Evolutionary conservation across 208 protist genomes (phyloP), one percentile per base, ranked within the genome.

Genomic region (Trichomonas vaginalis): DNA sequence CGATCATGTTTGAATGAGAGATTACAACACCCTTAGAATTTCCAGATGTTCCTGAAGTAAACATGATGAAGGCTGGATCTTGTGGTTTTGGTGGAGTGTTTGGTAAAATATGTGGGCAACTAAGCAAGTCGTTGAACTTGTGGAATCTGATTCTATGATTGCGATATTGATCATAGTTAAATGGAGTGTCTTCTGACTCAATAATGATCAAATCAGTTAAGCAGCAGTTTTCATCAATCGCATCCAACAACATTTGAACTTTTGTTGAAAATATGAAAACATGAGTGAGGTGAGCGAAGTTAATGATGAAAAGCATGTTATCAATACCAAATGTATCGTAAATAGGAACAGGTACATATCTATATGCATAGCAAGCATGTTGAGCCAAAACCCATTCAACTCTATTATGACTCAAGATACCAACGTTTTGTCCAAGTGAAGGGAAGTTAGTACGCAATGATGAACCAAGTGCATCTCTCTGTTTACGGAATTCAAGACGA

Each of bases 331-430:
- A 83, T 42, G 79, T 83, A 42, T 83, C 79, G n/a, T 83, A 83
- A 12, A 83, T 83, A 10, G 79, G 79, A 42, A 83, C 79, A 42
- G 79, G 79, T 12, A 83, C 79, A 40, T 83, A 83, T 10, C 79
- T 15, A 42, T 83, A 83, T 37, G 79, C 79, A 42, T 42, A 83
- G 79, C 79, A 83, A 35, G 79, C 79, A 83, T 83, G 79, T 42
- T 83, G 79, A 79, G 83, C 23, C 32, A 70, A n/a, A 40, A 79
- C 79, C 95, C 95, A 96, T 83, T 96, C 95, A n/a, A 90, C 17
- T 17, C 62, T 46, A 39, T 96, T 96, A 27, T 95, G 35, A 32
- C 48, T 86, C 62, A 96, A 95, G 39, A 96, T 96, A 15, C 95
- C 95, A 6, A 96, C 62, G 37, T 95, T 79, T 32, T 95, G n/a